Conservation (phyloP, 495 filamentous ascomycete genomes). For the Aspergillus carlsbadensis region DNA sequence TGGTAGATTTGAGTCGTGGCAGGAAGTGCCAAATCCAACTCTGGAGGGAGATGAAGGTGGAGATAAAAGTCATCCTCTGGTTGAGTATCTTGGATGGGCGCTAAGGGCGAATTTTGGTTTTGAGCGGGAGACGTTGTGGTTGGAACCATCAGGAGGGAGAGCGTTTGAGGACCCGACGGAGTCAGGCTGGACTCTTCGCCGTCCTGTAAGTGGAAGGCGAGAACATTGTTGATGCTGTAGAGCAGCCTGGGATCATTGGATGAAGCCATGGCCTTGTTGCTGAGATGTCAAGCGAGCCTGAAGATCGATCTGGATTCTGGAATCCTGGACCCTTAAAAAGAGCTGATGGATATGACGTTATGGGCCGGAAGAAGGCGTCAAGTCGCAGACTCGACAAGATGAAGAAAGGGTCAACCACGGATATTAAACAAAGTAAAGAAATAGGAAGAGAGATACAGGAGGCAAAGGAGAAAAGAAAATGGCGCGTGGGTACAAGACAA, state of each 20-base stretch:
- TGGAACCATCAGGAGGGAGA: conserved; percentile 92
- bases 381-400: neutral
- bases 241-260: conserved; percentile 18
- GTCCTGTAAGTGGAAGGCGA: conserved; percentile 83
- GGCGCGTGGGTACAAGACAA: neutral
- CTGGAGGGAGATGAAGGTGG: conserved; percentile 88
- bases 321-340: neutral
- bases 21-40: conserved; percentile 85
- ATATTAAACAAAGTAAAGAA: neutral
- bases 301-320: neutral
- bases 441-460: neutral
- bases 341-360: conserved; percentile 7
- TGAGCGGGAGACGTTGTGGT: conserved; percentile 72
- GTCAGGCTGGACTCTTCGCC: conserved; percentile 81
- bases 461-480: neutral
- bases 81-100: conserved; percentile 32
- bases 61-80: conserved; percentile 94
- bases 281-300: neutral
- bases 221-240: conserved; percentile 59
- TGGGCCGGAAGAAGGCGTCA: neutral
- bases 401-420: neutral
- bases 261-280: conserved; percentile 11
- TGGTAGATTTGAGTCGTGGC: conserved; percentile 95
- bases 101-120: conserved; percentile 48
- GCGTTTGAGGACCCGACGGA: conserved; percentile 79